These are phyloP conservation scores for Fusarium avenaceum DNA, from an alignment of 2,329 filamentous ascomycete species.

Conservation along the genomic window DNA sequence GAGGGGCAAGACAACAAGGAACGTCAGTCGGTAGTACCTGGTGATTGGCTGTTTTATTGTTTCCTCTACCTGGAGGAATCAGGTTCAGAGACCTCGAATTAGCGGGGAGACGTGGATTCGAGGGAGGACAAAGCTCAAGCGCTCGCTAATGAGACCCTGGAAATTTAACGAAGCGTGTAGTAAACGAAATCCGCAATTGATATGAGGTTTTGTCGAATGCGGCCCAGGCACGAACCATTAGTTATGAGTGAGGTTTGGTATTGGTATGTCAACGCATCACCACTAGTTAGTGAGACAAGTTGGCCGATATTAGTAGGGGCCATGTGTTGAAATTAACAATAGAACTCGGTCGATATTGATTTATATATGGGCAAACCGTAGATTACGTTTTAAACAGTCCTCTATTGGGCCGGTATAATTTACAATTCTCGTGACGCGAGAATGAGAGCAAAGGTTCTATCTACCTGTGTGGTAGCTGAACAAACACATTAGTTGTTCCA, in stretches of 20 bases:
- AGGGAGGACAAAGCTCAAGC: constrained; percentile 17
- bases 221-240: constrained; percentile 14
- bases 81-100: constrained; percentile 26
- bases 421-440: constrained; percentile 8
- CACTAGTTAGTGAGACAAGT: constrained; percentile 6
- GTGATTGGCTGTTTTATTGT: constrained; percentile 21
- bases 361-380: too few species aligned
- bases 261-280: constrained; percentile 24
- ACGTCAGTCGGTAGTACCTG: constrained; percentile 12
- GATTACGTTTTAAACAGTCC: too few species aligned
- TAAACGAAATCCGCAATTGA: constrained; percentile 5
- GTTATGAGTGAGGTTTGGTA: background rate
- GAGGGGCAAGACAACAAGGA: constrained; percentile 46
- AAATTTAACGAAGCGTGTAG: background rate
- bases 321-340: constrained; percentile 5
- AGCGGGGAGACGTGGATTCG: constrained; percentile 27
- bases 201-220: constrained; percentile 18
- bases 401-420: constrained; percentile 8
- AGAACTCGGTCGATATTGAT: background rate
- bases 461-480: background rate
- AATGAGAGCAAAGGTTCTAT: constrained; percentile 11
- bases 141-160: constrained; percentile 29
- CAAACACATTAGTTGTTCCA: constrained; percentile 29
- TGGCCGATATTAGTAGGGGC: constrained; percentile 12
- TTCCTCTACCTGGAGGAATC: background rate